Conservation (phyloP, 495 filamentous ascomycete species). For the Saxispiralis lemnorum region DNA sequence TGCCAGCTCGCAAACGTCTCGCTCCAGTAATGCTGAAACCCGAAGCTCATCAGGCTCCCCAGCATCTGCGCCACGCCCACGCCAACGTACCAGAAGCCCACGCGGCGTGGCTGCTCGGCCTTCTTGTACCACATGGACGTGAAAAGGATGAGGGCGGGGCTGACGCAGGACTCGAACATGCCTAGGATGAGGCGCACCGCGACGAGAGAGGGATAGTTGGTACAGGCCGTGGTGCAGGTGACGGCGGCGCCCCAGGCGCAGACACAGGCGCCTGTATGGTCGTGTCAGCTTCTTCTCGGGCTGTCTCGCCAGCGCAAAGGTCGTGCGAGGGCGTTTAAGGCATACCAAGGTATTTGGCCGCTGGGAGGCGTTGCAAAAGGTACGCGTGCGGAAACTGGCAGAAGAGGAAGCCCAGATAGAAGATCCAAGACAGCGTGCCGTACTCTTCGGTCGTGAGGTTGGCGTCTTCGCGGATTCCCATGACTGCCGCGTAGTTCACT, state of each 20-base stretch:
- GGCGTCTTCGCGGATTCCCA: conserved; percentile 11
- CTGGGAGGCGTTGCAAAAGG: conserved; percentile 10
- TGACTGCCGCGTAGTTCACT: conserved; percentile 12
- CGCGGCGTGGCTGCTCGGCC: conserved; percentile 7
- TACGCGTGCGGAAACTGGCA: conserved; percentile 9
- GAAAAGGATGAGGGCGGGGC: conserved; percentile 5
- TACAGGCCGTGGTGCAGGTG: conserved; percentile 31
- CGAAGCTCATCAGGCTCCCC: conserved; percentile 9
- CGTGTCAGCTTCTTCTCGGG: no score
- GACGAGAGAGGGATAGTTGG: conserved; percentile 33
- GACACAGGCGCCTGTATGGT: background rate
- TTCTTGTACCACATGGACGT: conserved; percentile 13
- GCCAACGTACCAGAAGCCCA: conserved; percentile 11
- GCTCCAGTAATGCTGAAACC: conserved; percentile 11
- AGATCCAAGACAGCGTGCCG: conserved; percentile 3
- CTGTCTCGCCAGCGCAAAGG: no score
- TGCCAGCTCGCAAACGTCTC: conserved; percentile 8
- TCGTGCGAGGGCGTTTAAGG: no score
- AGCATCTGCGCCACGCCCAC: conserved; percentile 4
- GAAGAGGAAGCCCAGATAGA: conserved; percentile 11
- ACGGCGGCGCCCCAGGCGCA: conserved; percentile 18
- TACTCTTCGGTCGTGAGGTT: conserved; percentile 6
- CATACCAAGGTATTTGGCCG: conserved; percentile 9
- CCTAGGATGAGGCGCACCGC: conserved; percentile 30
- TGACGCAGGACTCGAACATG: conserved; percentile 16